phyloP scores from a whole-genome alignment of 179 eudicot genomes.

The Silene vulgaris region DNA sequence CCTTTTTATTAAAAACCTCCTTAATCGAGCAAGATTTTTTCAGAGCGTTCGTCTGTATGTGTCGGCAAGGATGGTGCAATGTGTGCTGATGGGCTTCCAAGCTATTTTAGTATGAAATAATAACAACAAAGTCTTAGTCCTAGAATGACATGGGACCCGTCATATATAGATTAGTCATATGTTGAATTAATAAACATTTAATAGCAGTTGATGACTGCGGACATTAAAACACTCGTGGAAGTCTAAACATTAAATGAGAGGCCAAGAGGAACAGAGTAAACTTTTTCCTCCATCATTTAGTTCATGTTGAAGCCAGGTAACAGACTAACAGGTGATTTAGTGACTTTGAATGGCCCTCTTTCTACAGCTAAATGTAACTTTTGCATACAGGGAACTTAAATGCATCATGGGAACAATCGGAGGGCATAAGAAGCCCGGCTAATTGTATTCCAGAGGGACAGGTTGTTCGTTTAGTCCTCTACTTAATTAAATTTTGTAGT shows the following conservation, averaged over 20 bases:
- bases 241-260: neutral
- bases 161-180: neutral
- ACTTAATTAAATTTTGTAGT: neutral
- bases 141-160: neutral
- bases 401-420: slow-evolving; percentile 63
- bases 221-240: neutral
- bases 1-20: neutral
- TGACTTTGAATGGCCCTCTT: slow-evolving; percentile 1
- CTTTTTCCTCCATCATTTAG: neutral
- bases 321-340: neutral
- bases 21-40: too few relatives aligned
- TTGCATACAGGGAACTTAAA: slow-evolving; percentile 44
- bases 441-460: slow-evolving; percentile 75
- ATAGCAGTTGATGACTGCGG: neutral
- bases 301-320: slow-evolving; percentile 1
- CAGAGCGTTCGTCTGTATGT: neutral
- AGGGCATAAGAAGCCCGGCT: slow-evolving; percentile 55
- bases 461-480: slow-evolving; percentile 34
- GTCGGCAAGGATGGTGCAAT: neutral
- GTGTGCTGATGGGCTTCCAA: neutral
- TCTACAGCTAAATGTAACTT: neutral
- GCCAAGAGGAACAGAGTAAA: neutral
- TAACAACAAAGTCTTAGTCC: neutral
- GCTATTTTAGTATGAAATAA: neutral
- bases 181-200: neutral